Base-by-base conservation (phyloP, 371 early-diverging fungal species). In the Sporodiniella umbellata region DNA sequence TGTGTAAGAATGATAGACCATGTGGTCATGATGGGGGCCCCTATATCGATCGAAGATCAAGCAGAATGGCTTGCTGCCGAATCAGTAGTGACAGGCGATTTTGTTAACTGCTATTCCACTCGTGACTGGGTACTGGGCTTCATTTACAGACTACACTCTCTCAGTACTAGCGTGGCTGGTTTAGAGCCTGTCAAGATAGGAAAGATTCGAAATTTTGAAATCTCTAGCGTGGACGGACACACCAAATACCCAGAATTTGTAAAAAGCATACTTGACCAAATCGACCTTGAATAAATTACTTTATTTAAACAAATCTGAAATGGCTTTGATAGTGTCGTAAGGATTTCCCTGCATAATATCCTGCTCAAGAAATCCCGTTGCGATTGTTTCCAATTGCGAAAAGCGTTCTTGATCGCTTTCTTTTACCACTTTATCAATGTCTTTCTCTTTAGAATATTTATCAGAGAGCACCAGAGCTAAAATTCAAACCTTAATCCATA, bases 51-150 rank as follows among this genome's bases (percentile, higher is more conserved):
- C 12, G 71, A 71, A n/a, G 44, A 70, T 23, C 25, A 46, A 2
- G 59, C 64, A 10, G 59, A 60, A 49, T 86, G 86, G 86, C 33
- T 54, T 2, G 56, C 66, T 1, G 78, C 65, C 1, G 43, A 62
- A 2, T 66, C 72, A 10, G 90, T 90, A 1, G 94, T 95, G 1
- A 78, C 92, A 8, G 90, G 95, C 8, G 79, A 92, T 24, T 84
- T 96, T 51, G 72, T 96, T 37, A 96, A 98, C 64, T 92, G 93
- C 2, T 96, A 91, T 65, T 75, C 88, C 33, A 64, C 78, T 10
- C 87, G 88, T 60, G 99, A 98, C 62, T 90, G 92, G 83, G 85
- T 98, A 0, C 82, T 98, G 18, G 94, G 66, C 33, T 90, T 73
- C 83, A 89, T 81, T 60, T 94, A 70, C 75, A 88, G 65, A 59